Evolutionary conservation across 192 early-diverging fungal genomes (phyloP).

Genomic region (Powellomyces hirtus): DNA sequence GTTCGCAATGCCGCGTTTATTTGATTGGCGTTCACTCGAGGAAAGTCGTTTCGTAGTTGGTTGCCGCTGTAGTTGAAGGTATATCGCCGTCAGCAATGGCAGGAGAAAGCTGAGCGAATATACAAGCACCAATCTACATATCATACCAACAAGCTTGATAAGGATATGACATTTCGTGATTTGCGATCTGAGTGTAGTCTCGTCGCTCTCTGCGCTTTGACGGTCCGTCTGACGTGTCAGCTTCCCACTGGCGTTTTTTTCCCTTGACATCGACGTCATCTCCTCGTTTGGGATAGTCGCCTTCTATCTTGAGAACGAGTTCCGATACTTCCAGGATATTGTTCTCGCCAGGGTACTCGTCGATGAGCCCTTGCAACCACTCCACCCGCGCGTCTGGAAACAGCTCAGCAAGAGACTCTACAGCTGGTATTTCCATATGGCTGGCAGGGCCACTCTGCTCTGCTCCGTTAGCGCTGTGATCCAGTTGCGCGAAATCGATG

Average conservation of each 20-base stretch:
- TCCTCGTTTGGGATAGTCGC: neutral
- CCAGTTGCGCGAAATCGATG: too few species aligned
- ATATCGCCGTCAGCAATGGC: too few species aligned
- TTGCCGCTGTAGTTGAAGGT: too few species aligned
- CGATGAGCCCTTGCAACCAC: neutral
- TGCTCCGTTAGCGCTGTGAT: too few species aligned
- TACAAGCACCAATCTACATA: too few species aligned
- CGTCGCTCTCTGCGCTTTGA: neutral
- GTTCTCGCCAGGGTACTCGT: neutral
- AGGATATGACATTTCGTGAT: neutral
- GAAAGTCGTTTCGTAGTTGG: slow-evolving; percentile 2
- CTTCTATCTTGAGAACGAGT: neutral
- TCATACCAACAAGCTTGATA: neutral
- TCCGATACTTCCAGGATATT: neutral
- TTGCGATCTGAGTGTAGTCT: neutral
- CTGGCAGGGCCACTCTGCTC: too few species aligned
- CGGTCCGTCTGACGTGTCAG: neutral
- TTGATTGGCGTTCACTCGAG: neutral
- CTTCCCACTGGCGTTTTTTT: neutral
- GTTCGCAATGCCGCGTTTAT: neutral
- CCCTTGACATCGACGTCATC: neutral
- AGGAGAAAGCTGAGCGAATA: too few species aligned
- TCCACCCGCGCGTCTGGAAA: neutral
- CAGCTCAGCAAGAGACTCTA: neutral
- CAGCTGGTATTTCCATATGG: neutral